These are phyloP conservation scores for Leishmania tarentolae DNA, from an alignment of 208 protist species.

Conservation along the genomic window DNA sequence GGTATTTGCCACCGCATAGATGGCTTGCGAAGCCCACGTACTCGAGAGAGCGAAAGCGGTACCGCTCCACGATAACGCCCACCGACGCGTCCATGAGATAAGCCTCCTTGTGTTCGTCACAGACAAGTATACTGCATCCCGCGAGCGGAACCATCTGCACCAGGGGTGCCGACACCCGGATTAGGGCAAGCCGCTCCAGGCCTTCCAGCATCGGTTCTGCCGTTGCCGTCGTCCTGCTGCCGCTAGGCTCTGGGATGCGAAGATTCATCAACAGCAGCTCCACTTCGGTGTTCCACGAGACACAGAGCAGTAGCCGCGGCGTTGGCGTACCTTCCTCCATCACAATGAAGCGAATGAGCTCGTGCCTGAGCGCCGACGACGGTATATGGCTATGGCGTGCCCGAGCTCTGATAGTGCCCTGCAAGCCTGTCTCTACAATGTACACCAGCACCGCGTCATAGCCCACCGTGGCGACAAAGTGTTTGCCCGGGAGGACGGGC, in stretches of 20 bases:
- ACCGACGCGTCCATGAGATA: conserved; percentile 61
- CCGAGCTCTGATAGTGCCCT: conserved; percentile 27
- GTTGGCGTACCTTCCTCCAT: conserved; percentile 24
- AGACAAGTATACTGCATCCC: conserved; percentile 39
- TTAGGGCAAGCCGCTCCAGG: conserved; percentile 36
- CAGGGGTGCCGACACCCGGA: conserved; percentile 40
- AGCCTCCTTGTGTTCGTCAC: conserved; percentile 45
- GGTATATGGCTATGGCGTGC: conserved; percentile 39
- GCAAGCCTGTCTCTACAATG: conserved; percentile 39
- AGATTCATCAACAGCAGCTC: conserved; percentile 56
- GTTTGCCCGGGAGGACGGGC: conserved; percentile 30
- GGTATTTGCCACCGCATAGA: conserved; percentile 39
- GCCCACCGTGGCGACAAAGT: conserved; percentile 55
- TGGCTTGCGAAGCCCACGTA: conserved; percentile 36
- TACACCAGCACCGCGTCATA: conserved; percentile 49
- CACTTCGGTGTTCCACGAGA: conserved; percentile 57
- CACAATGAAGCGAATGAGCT: conserved; percentile 54
- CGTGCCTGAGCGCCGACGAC: conserved; percentile 28
- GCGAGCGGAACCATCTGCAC: conserved; percentile 48
- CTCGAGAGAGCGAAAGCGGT: conserved; percentile 37
- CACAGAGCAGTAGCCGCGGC: conserved; percentile 47
- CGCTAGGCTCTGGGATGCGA: conserved; percentile 13
- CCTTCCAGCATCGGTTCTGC: conserved; percentile 19
- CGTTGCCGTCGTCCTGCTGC: not conserved
- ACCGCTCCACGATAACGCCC: conserved; percentile 60